Evolutionary conservation across 176 grass and related monocot species (phyloP), one percentile per base, ranked within the genome.

Genomic region (Juncus effusus): DNA sequence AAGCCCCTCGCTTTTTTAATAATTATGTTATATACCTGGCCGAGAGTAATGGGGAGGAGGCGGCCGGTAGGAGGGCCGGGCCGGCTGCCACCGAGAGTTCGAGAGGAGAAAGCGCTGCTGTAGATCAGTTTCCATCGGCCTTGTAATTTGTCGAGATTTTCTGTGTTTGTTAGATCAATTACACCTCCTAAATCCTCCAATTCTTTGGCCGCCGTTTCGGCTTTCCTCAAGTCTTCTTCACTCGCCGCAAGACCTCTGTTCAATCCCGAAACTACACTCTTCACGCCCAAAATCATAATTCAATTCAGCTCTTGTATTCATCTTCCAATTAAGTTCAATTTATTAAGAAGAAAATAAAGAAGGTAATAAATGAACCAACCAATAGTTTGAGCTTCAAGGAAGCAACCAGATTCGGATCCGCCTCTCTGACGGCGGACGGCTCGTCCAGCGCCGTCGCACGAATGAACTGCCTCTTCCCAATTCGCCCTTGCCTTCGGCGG

Each of bases 61-160:
- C 87, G 65, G 2, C 92, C 87, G 6, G 63, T 91, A 7, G 92
- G 84, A 40, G 84, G 92, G 42, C 92, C 92, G 3, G 92, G 92
- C 0, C 92, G 84, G 79, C 87, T 96, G 40, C 92, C 87, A 60
- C 92, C 92, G 2, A 96, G 70, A 12, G 84, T 86, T 65, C 85
- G 69, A 57, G 84, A 88, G 15, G 92, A 96, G 84, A 88, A 96
- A n/a, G 66, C 92, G 74, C 87, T 96, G 79, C 92, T 96, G 61
- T 88, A 96, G 13, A 96, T 77, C 7, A 96, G 74, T 41, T 75
- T 85, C 92, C 92, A 96, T 77, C 87, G 78, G 1, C 92, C 92
- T 76, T 96, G 87, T 39, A 96, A 79, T 79, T 68, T 84, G 69
- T 96, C 92, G 3, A 88, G 35, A 65, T 84, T 28, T 28, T 28